Conservation (phyloP, 2,329 filamentous ascomycete species). For the Cordyceps javanica region DNA sequence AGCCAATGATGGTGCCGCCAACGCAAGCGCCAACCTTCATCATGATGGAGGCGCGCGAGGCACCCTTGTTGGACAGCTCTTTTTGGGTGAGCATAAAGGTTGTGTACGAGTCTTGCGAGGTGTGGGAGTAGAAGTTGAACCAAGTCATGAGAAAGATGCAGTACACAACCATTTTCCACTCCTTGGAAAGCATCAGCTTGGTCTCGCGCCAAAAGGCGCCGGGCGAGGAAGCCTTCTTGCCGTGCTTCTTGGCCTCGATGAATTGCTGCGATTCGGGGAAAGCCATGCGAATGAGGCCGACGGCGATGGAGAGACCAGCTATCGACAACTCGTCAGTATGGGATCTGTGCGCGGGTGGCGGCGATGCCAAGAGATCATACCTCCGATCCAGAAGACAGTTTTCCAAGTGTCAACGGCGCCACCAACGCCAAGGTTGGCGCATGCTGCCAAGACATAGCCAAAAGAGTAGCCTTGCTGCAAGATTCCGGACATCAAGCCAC, state of each 20-base stretch:
- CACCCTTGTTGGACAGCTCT: conserved; percentile 55
- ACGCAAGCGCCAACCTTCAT: conserved; percentile 76
- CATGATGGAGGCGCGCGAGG: conserved; percentile 69
- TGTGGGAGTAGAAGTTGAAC: conserved; percentile 72
- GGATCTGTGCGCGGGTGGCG: not conserved
- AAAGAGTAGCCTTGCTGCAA: conserved; percentile 77
- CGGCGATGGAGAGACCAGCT: conserved; percentile 59
- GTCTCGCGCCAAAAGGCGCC: conserved; percentile 63
- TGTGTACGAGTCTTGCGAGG: conserved; percentile 74
- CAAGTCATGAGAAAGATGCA: conserved; percentile 74
- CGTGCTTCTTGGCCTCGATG: conserved; percentile 58
- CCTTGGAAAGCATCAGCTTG: conserved; percentile 57
- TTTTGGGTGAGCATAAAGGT: conserved; percentile 74
- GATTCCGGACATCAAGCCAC: conserved; percentile 77
- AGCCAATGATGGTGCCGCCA: conserved; percentile 67
- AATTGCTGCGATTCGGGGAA: conserved; percentile 76
- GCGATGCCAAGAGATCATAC: conserved; percentile 20
- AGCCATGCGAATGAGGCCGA: conserved; percentile 60
- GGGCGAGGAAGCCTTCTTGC: conserved; percentile 41
- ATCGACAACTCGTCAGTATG: conserved; percentile 16
- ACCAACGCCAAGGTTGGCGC: conserved; percentile 67
- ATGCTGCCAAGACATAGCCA: conserved; percentile 73
- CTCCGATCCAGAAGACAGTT: conserved; percentile 66
- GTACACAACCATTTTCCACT: conserved; percentile 75
- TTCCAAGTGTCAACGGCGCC: conserved; percentile 61